These are phyloP conservation scores for Nephelium lappaceum DNA, from an alignment of 345 rosid species.

Conservation along the genomic window DNA sequence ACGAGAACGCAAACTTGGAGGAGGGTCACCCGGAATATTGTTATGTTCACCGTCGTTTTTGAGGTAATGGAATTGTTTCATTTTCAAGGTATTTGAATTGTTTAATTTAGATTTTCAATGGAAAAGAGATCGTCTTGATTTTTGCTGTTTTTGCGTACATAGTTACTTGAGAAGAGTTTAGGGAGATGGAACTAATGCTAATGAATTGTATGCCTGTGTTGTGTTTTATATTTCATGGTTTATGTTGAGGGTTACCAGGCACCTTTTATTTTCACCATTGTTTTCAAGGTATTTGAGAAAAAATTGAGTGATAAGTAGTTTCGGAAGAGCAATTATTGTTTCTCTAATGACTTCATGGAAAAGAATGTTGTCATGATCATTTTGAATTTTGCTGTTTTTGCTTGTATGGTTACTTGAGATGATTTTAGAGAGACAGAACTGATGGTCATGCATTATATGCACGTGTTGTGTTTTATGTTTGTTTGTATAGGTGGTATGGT, in stretches of 20 bases:
- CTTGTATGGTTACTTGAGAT: neutral
- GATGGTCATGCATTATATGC: neutral
- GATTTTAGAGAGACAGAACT: neutral
- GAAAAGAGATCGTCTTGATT: neutral
- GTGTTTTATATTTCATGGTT: neutral
- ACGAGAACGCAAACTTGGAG: constrained; percentile 67
- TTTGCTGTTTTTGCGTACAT: too few species aligned
- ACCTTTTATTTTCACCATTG: too few species aligned
- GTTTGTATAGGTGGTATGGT: neutral
- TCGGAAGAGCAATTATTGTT: neutral
- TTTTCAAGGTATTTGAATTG: constrained; percentile 45
- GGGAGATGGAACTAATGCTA: too few species aligned
- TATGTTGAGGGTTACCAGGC: too few species aligned
- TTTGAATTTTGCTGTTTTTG: neutral
- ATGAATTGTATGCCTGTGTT: neutral
- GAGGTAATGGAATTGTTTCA: constrained; percentile 52
- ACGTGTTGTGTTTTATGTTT: too few species aligned
- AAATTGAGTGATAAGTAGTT: neutral
- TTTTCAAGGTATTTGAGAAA: neutral
- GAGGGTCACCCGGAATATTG: constrained; percentile 58
- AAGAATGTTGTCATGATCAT: neutral
- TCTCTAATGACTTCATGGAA: neutral
- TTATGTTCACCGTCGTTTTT: constrained; percentile 61
- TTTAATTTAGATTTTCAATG: neutral
- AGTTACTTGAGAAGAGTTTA: too few species aligned